Percentiles rank a stretch among this genome's conserved stretches.
Evolutionary conservation across 257 asterid genomes (phyloP).

Genomic region (Apocynum venetum): DNA sequence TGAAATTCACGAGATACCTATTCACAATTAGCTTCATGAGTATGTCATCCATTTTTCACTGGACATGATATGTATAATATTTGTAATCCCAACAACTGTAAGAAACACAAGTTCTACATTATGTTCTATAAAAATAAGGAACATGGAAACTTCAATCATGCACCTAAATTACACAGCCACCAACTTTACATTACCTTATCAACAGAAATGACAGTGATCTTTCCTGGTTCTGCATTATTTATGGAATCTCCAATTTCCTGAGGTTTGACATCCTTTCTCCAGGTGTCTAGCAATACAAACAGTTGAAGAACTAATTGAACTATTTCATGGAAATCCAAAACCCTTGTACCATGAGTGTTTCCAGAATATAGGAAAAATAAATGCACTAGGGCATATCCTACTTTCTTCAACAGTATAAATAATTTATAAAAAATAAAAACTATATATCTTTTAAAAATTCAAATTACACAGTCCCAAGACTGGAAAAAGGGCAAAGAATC

Average conservation of each 20-base stretch:
- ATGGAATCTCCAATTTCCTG: slow-evolving; percentile 57
- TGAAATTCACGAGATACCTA: slow-evolving; percentile 92
- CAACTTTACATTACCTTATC: slow-evolving; percentile 56
- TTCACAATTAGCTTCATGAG: slow-evolving; percentile 16
- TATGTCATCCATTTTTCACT: neutral
- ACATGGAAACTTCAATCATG: neutral
- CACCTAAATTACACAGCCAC: neutral
- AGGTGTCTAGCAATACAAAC: slow-evolving; percentile 54
- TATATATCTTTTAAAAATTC: neutral
- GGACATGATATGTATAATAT: neutral
- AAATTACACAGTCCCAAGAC: neutral
- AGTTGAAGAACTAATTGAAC: neutral
- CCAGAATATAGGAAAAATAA: neutral
- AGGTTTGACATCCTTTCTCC: slow-evolving; percentile 79
- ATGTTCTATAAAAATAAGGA: neutral
- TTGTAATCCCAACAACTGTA: neutral
- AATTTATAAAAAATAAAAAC: neutral
- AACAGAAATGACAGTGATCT: slow-evolving; percentile 61
- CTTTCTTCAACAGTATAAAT: neutral
- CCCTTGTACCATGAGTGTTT: neutral
- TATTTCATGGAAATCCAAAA: neutral
- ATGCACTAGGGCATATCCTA: neutral
- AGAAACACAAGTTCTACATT: neutral
- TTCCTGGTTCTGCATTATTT: slow-evolving; percentile 64
- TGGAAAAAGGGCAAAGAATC: neutral